phyloP scores from a whole-genome alignment of 257 asterid species.

The Eucommia ulmoides region DNA sequence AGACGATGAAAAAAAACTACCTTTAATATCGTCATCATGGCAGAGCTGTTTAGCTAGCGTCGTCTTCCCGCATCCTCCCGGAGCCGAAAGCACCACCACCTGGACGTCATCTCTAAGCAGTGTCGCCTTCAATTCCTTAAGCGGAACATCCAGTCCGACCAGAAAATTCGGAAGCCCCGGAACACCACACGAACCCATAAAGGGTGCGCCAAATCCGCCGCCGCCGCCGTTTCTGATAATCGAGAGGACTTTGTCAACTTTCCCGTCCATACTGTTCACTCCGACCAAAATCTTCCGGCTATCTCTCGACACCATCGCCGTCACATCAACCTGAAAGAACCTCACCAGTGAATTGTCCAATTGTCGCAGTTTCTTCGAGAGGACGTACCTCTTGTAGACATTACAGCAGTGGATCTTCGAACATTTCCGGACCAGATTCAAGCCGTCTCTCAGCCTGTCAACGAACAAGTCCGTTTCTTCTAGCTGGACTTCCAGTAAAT shows the following conservation, averaged over 20 bases:
- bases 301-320: constrained; percentile 20
- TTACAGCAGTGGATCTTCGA: constrained; percentile 11
- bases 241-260: constrained; percentile 7
- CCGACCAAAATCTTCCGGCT: constrained; percentile 11
- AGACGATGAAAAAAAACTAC: constrained; percentile 3
- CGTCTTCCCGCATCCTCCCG: constrained; percentile 33
- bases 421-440: constrained; percentile 10
- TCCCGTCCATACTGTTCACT: constrained; percentile 8
- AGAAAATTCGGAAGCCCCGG: constrained; percentile 15
- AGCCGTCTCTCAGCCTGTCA: not conserved
- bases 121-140: constrained; percentile 11
- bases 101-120: constrained; percentile 8
- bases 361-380: constrained; percentile 6
- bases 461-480: constrained; percentile 3
- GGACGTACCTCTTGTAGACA: constrained; percentile 2
- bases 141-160: constrained; percentile 18
- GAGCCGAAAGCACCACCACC: constrained; percentile 26
- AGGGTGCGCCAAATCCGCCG: not conserved
- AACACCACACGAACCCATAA: constrained; percentile 12
- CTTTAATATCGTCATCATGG: constrained; percentile 17
- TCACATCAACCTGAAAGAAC: constrained; percentile 20
- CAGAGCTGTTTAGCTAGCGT: constrained; percentile 21
- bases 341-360: constrained; percentile 7
- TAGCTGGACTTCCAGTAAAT: constrained; percentile 1
- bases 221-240: not conserved